These are phyloP conservation scores for Heliamphora exappendiculata DNA, from an alignment of 148 eudicot species.

Conservation along the genomic window DNA sequence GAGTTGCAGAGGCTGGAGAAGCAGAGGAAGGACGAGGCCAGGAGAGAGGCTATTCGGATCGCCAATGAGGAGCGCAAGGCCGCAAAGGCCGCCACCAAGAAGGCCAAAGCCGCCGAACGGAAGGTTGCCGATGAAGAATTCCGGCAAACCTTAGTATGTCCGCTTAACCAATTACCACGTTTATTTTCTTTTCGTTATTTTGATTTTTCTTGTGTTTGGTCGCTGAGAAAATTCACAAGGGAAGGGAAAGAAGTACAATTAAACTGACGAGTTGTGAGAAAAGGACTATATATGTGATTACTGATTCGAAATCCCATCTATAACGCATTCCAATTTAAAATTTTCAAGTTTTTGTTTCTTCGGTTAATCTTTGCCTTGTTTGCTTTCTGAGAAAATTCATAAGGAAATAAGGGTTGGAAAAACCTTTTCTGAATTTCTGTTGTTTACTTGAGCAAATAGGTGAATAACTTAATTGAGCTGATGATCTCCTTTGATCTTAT, in stretches of 20 bases:
- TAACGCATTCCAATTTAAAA: neutral
- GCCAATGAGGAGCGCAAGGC: slow-evolving; percentile 44
- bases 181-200: neutral
- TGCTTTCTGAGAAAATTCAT: too few species aligned
- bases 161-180: neutral
- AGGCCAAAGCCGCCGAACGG: slow-evolving; percentile 50
- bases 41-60: slow-evolving; percentile 22
- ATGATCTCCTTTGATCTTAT: too few species aligned
- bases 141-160: slow-evolving; percentile 52
- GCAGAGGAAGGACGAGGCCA: slow-evolving; percentile 44
- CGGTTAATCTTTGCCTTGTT: too few species aligned
- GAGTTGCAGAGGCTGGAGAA: slow-evolving; percentile 57
- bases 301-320: neutral
- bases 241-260: neutral
- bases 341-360: too few species aligned
- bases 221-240: neutral
- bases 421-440: too few species aligned
- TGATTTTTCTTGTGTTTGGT: neutral
- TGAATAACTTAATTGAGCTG: too few species aligned
- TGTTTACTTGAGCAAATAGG: too few species aligned
- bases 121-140: slow-evolving; percentile 53
- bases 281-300: neutral
- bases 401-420: too few species aligned
- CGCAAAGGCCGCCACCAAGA: slow-evolving; percentile 47
- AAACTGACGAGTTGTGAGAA: neutral